Evolutionary conservation across 108 stramenopile genomes (phyloP), one percentile per base, ranked within the genome.

Genomic region (Stephanodiscus minutulus): DNA sequence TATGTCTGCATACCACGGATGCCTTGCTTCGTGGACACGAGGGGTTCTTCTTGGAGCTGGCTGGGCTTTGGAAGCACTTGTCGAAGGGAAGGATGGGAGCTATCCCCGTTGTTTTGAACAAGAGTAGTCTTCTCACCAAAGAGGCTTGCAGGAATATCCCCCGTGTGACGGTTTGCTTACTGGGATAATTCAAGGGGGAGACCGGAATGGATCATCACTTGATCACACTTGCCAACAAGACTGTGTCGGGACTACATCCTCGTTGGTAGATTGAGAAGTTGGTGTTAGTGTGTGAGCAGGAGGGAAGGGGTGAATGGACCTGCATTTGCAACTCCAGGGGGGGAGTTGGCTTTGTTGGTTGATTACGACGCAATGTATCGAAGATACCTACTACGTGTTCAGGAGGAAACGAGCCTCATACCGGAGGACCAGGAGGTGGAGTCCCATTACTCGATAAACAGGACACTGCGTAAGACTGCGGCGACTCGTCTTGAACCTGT

Each of bases 221-320:
- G 47, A 48, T 48, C 15, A 44, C 7, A 10, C 10, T 44, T 44
- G 43, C 43, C 43, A 75, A 53, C 7, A n/a, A 12, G 1, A 53
- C 74, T 8, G 15, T 15, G 22, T 67, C 66, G 0, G 74, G 66
- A 0, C 13, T 75, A 7, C 39, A 75, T 21, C 20, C 43, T 1
- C 33, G 74, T 2, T 75, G 74, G 65, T 75, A 65, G 74, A 35
- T 35, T 6, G 59, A 71, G 15, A 71, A 71, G 25, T 31, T 71
- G 2, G 59, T 71, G 1, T 24, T 13, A 17, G 70, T 71, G 0
- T 71, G 70, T 36, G n/a, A n/a, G n/a, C n/a, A n/a, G n/a, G 70
- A 61, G 15, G 5, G 31, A 3, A 43, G 60, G 1, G 70, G 70
- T 36, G 0, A 27, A 4, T 8, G 70, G 70, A 9, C 44, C 57